phyloP scores from a whole-genome alignment of 176 grass and related monocot species.

The Zea mays region Zm-B73-REFERENCE-NAM-5.0 NC_050099.1:214749001-214749500 shows the following conservation, averaged over 20 bases:
- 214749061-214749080: background rate
- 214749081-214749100: background rate
- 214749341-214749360: conserved; percentile 1
- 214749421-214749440: background rate
- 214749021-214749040: too few relatives aligned
- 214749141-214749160: conserved; percentile 10
- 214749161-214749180: background rate
- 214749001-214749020: too few relatives aligned
- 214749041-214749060: conserved; percentile 56
- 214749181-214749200: conserved; percentile 64
- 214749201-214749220: conserved; percentile 98
- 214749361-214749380: too few relatives aligned
- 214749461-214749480: background rate
- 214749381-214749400: background rate
- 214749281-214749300: conserved; percentile 93
- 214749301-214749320: conserved; percentile 91
- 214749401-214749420: background rate
- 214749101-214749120: background rate
- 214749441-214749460: background rate
- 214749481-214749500: conserved; percentile 9
- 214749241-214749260: conserved; percentile 97
- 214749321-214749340: conserved; percentile 92
- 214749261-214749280: conserved; percentile 93
- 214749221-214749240: conserved; percentile 86
- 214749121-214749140: background rate